phyloP scores from a whole-genome alignment of 2,329 filamentous ascomycete genomes.

The Helminthosporium solani region DNA sequence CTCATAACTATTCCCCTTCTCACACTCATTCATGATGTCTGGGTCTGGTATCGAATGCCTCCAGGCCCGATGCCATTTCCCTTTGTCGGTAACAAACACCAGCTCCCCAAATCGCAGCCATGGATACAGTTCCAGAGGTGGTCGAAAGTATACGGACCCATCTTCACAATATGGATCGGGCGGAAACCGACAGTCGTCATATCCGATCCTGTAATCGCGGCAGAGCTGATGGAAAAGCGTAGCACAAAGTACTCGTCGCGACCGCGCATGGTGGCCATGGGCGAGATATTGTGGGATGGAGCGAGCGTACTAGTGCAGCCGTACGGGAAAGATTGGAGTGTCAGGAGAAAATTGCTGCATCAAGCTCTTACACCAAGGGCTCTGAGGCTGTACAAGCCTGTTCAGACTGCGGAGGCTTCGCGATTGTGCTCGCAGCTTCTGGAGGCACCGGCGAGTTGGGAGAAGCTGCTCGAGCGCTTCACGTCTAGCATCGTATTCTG shows the following conservation, averaged over 20 bases:
- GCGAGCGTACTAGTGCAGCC: constrained; percentile 52
- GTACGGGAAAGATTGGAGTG: constrained; percentile 50
- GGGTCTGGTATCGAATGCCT: constrained; percentile 44
- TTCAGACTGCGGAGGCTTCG: constrained; percentile 53
- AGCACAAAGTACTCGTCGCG: constrained; percentile 49
- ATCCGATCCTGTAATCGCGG: constrained; percentile 47
- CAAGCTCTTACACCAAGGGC: constrained; percentile 49
- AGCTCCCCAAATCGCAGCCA: constrained; percentile 34
- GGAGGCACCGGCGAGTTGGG: constrained; percentile 44
- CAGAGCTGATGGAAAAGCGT: constrained; percentile 50
- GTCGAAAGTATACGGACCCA: constrained; percentile 49
- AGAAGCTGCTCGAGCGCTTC: constrained; percentile 51
- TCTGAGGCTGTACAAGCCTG: constrained; percentile 48
- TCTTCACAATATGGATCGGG: constrained; percentile 53
- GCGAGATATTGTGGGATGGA: constrained; percentile 48
- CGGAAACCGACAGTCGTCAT: constrained; percentile 49
- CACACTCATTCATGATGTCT: constrained; percentile 30
- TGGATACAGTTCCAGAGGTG: constrained; percentile 46
- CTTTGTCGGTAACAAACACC: constrained; percentile 45
- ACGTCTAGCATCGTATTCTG: constrained; percentile 53
- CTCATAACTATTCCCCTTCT: constrained; percentile 26
- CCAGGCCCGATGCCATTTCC: constrained; percentile 50
- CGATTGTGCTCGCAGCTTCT: constrained; percentile 49
- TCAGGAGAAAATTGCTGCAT: constrained; percentile 41
- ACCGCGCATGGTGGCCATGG: constrained; percentile 50